A percentile compares a stretch with the other conserved stretches of the same genome.
phyloP scores from a whole-genome alignment of 495 filamentous ascomycete species.

The Lasiosphaeriaceae sp. region DNA sequence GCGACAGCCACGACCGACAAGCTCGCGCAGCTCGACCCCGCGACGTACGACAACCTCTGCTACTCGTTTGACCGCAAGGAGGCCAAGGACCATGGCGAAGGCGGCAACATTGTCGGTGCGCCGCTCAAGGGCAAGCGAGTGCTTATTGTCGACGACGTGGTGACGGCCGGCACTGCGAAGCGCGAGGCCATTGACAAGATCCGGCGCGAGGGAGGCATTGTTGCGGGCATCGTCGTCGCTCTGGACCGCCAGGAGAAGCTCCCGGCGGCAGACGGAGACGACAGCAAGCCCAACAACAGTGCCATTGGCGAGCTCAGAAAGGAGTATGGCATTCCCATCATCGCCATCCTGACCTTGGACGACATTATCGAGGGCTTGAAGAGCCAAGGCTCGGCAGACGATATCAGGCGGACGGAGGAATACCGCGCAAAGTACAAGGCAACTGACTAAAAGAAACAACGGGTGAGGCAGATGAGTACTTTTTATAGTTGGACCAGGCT shows the following conservation, averaged over 20 bases:
- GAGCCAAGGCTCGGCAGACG: constrained; percentile 48
- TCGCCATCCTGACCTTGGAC: constrained; percentile 60
- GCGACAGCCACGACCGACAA: constrained; percentile 68
- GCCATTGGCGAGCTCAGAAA: constrained; percentile 78
- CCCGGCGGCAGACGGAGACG: constrained; percentile 49
- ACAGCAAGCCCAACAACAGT: constrained; percentile 51
- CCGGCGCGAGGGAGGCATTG: constrained; percentile 68
- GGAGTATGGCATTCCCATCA: constrained; percentile 56
- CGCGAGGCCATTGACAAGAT: constrained; percentile 86
- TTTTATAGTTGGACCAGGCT: no score
- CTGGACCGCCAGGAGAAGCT: constrained; percentile 86
- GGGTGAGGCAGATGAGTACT: not conserved
- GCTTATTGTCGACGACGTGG: constrained; percentile 91
- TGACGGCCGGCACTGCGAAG: constrained; percentile 91
- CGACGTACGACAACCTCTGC: constrained; percentile 53
- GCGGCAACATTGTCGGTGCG: constrained; percentile 85
- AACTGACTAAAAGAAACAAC: constrained; percentile 44
- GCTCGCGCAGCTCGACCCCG: constrained; percentile 58
- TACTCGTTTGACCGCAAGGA: constrained; percentile 97
- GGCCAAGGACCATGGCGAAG: constrained; percentile 89
- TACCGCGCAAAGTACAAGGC: constrained; percentile 72
- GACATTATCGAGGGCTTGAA: constrained; percentile 73
- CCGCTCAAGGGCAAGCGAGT: constrained; percentile 77
- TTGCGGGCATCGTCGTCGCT: constrained; percentile 82
- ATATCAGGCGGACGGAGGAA: constrained; percentile 69